Conservation (phyloP, 106 monocot genomes). For the Alisma plantagoaquatica region DNA sequence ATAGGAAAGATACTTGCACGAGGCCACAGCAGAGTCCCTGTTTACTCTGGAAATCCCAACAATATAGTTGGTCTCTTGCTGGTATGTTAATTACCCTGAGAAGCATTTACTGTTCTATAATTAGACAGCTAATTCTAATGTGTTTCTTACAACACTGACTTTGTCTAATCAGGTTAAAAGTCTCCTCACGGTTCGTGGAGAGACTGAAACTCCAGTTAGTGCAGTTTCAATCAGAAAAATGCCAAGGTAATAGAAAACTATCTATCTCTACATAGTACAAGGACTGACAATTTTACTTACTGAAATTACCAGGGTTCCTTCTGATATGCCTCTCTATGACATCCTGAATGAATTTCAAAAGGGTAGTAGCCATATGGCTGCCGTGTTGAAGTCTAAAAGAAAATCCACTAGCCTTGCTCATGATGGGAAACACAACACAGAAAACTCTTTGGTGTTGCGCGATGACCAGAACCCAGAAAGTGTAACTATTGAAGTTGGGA, state of each 20-base stretch:
- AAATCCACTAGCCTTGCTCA: too few relatives aligned
- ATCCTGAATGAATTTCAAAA: slow-evolving; percentile 99
- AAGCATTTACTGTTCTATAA: too few relatives aligned
- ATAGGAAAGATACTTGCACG: slow-evolving; percentile 99
- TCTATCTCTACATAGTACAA: background rate
- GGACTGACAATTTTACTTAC: background rate
- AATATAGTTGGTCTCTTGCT: slow-evolving; percentile 95
- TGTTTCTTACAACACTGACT: too few relatives aligned
- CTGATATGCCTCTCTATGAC: slow-evolving; percentile 97
- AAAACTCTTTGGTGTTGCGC: slow-evolving; percentile 34
- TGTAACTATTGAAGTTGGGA: slow-evolving; percentile 59
- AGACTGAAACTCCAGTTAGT: slow-evolving; percentile 98
- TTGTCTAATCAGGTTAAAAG: slow-evolving; percentile 86
- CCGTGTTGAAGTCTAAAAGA: slow-evolving; percentile 71
- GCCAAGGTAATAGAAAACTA: slow-evolving; percentile 44
- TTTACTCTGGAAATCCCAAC: slow-evolving; percentile 86
- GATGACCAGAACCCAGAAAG: slow-evolving; percentile 29
- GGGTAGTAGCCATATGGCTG: slow-evolving; percentile 99
- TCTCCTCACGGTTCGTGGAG: slow-evolving; percentile 95
- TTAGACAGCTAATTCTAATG: too few relatives aligned
- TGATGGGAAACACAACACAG: too few relatives aligned
- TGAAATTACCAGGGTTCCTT: slow-evolving; percentile 77
- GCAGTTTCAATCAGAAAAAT: slow-evolving; percentile 96
- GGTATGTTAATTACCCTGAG: slow-evolving; percentile 42
- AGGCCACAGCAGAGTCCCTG: slow-evolving; percentile 95